A percentile compares a stretch with the other conserved stretches of the same genome.
Evolutionary conservation across 1,284 basidiomycete genomes (phyloP).

Genomic region (Termitomyces sp.): DNA sequence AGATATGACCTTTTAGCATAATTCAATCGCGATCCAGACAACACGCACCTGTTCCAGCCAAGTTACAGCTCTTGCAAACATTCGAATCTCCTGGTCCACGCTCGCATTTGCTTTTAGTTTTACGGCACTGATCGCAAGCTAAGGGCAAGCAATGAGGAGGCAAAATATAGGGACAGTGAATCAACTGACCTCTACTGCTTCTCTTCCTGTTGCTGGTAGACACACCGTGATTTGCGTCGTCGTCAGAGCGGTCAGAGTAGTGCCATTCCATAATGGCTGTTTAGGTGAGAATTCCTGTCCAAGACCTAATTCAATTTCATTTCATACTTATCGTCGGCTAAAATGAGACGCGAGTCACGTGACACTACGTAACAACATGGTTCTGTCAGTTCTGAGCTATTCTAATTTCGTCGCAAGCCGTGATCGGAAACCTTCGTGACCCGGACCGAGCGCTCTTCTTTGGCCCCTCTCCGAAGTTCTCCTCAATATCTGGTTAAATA

Average conservation of each 20-base stretch:
- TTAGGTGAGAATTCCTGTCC: conserved; percentile 14
- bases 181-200: conserved; percentile 59
- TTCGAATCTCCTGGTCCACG: conserved; percentile 45
- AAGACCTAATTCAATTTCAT: not conserved
- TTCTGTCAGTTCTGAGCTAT: not conserved
- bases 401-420: conserved; percentile 1
- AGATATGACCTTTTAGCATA: conserved; percentile 12
- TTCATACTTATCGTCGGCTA: conserved; percentile 6
- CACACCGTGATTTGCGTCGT: conserved; percentile 40
- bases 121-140: conserved; percentile 83
- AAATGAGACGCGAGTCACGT: conserved; percentile 17
- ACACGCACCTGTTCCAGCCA: conserved; percentile 51
- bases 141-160: conserved; percentile 6
- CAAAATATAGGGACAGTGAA: not conserved
- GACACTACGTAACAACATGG: conserved; percentile 14
- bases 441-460: not conserved
- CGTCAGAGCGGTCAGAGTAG: conserved; percentile 57
- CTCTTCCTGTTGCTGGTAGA: conserved; percentile 47
- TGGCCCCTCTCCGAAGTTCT: no score
- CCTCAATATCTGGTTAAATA: not conserved
- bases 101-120: conserved; percentile 84
- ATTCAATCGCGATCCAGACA: conserved; percentile 6
- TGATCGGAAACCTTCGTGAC: conserved; percentile 4
- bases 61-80: conserved; percentile 65
- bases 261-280: conserved; percentile 41